A percentile compares a stretch with the other conserved stretches of the same genome.
phyloP scores from a whole-genome alignment of 2,329 filamentous ascomycete species.

The Penicillium brasilianum region DNA sequence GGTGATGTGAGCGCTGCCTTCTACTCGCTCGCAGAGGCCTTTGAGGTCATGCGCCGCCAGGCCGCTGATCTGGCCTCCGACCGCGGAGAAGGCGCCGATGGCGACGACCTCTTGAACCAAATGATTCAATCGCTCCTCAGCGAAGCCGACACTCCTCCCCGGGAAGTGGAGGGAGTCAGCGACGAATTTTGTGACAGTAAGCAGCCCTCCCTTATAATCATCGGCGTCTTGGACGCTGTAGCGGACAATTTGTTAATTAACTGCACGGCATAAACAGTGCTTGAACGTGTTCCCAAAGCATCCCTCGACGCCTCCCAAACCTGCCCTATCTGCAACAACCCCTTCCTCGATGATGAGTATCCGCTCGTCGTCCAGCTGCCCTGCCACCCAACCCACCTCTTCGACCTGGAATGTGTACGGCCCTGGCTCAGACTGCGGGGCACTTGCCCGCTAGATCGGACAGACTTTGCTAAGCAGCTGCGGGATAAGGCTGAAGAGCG shows the following conservation, averaged over 20 bases:
- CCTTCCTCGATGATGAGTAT: constrained; percentile 66
- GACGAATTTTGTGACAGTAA: constrained; percentile 63
- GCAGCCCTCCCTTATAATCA: constrained; percentile 3
- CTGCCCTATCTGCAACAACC: constrained; percentile 66
- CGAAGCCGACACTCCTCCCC: constrained; percentile 63
- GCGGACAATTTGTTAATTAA: not conserved
- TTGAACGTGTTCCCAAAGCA: constrained; percentile 64
- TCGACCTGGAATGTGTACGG: constrained; percentile 68
- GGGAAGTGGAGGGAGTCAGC: constrained; percentile 64
- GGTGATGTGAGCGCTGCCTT: constrained; percentile 65
- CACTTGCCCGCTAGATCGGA: constrained; percentile 67
- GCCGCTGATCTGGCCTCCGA: constrained; percentile 35
- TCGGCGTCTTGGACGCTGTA: too few relatives aligned
- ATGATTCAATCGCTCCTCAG: constrained; percentile 62
- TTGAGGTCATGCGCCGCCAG: constrained; percentile 60
- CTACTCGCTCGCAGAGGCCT: constrained; percentile 64
- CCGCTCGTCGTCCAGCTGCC: constrained; percentile 68
- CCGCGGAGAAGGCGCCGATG: not conserved
- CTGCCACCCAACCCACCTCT: constrained; percentile 65
- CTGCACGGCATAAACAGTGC: constrained; percentile 40
- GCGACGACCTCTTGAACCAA: constrained; percentile 54
- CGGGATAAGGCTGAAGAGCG: constrained; percentile 57
- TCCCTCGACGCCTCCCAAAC: constrained; percentile 57
- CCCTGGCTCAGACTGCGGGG: constrained; percentile 69
- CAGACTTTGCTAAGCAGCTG: constrained; percentile 62